Conservation (phyloP, 306 rosid species). For the Astragalus glycyphyllos region DNA sequence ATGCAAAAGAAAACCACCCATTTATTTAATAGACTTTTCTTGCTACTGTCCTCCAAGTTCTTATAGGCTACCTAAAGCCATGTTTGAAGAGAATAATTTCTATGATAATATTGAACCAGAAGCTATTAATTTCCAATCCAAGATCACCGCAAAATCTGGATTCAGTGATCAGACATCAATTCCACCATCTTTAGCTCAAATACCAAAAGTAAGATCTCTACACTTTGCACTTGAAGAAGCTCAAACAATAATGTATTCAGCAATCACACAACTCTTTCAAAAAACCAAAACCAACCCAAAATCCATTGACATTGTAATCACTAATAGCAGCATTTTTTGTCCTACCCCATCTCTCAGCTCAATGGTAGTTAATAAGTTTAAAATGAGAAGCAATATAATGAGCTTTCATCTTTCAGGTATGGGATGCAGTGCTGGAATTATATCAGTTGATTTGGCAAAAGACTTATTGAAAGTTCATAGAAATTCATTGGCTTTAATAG, state of each 20-base stretch:
- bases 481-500: slow-evolving; percentile 64
- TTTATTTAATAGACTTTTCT: slow-evolving; percentile 53
- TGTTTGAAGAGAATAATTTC: slow-evolving; percentile 51
- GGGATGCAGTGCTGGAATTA: slow-evolving; percentile 76
- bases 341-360: slow-evolving; percentile 64
- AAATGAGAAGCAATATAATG: slow-evolving; percentile 59
- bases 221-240: slow-evolving; percentile 57
- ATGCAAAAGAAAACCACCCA: slow-evolving; percentile 43
- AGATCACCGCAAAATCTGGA: slow-evolving; percentile 64
- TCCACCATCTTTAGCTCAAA: slow-evolving; percentile 50
- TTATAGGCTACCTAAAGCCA: slow-evolving; percentile 49
- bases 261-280: slow-evolving; percentile 45
- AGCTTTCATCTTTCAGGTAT: slow-evolving; percentile 68
- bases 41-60: slow-evolving; percentile 56
- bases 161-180: slow-evolving; percentile 60
- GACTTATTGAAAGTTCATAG: slow-evolving; percentile 64
- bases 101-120: slow-evolving; percentile 47
- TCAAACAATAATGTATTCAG: slow-evolving; percentile 49
- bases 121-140: slow-evolving; percentile 54
- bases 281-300: slow-evolving; percentile 55
- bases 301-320: slow-evolving; percentile 56
- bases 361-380: slow-evolving; percentile 60
- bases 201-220: slow-evolving; percentile 49
- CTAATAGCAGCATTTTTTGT: slow-evolving; percentile 57
- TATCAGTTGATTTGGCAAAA: slow-evolving; percentile 59